These are phyloP conservation scores for Avena eriantha DNA, from an alignment of 176 grass and related monocot genomes.

Conservation along the genomic window DNA sequence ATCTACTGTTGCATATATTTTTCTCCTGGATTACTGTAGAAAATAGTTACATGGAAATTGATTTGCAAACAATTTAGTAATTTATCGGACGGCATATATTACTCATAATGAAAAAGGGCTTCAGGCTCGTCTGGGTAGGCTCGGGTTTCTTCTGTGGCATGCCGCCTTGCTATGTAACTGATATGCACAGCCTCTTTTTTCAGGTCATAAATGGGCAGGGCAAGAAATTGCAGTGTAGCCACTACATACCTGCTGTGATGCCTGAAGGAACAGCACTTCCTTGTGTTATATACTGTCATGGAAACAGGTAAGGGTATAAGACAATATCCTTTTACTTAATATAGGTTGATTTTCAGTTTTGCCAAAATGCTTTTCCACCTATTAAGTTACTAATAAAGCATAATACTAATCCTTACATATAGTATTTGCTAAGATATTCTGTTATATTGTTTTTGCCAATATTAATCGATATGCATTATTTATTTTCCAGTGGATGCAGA, in stretches of 20 bases:
- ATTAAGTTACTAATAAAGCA: neutral
- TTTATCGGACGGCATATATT: slow-evolving; percentile 34
- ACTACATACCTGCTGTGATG: slow-evolving; percentile 83
- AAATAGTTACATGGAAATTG: slow-evolving; percentile 2
- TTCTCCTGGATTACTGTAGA: slow-evolving; percentile 13
- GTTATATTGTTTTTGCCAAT: slow-evolving; percentile 23
- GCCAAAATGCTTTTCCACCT: slow-evolving; percentile 23
- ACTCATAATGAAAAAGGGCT: neutral
- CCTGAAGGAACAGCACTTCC: slow-evolving; percentile 89
- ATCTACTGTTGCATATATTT: neutral
- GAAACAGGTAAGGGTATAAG: slow-evolving; percentile 73
- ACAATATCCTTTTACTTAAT: slow-evolving; percentile 1
- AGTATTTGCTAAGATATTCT: slow-evolving; percentile 30
- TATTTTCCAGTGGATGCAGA: slow-evolving; percentile 97
- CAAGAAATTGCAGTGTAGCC: slow-evolving; percentile 93
- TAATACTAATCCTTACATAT: neutral
- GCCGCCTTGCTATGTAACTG: slow-evolving; percentile 17
- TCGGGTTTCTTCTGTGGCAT: slow-evolving; percentile 16
- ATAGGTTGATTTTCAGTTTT: slow-evolving; percentile 3
- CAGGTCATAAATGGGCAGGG: slow-evolving; percentile 92
- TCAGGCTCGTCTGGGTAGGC: neutral
- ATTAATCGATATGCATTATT: slow-evolving; percentile 58
- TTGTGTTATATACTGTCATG: slow-evolving; percentile 99
- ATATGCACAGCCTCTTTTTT: slow-evolving; percentile 31
- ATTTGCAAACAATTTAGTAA: neutral